Evolutionary conservation across 495 filamentous ascomycete genomes (phyloP).

Genomic region (Aspergillus mulundensis): DNA sequence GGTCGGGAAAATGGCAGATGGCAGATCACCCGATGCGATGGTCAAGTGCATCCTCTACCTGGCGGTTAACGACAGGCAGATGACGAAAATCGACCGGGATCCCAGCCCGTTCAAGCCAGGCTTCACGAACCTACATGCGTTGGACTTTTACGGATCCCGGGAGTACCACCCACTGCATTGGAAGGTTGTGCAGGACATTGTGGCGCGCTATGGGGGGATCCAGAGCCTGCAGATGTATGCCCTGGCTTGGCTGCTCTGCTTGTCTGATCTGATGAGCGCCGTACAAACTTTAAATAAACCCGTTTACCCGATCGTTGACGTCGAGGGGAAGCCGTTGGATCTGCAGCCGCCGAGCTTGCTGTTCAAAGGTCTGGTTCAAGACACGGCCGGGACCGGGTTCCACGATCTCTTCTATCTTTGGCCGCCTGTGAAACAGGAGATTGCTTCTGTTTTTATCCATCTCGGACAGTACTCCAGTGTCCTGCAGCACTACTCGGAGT

Average conservation of each 20-base stretch:
- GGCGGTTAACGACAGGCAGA: conserved; percentile 4
- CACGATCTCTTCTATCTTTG: neutral
- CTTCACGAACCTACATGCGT: neutral
- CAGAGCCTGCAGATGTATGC: conserved; percentile 3
- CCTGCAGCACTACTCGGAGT: neutral
- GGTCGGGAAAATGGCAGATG: neutral
- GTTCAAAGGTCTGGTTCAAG: neutral
- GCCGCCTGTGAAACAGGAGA: neutral
- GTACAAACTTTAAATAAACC: neutral
- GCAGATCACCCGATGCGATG: neutral
- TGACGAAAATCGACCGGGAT: neutral
- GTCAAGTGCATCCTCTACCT: conserved; percentile 12
- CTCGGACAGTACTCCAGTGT: neutral
- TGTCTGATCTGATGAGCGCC: conserved; percentile 4
- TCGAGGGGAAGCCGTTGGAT: neutral
- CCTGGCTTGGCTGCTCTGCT: conserved; percentile 6
- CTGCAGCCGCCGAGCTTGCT: conserved; percentile 1
- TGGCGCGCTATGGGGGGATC: conserved; percentile 8
- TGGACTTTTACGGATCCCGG: conserved; percentile 12
- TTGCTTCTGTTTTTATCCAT: neutral
- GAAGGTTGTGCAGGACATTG: conserved; percentile 1
- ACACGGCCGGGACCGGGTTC: neutral
- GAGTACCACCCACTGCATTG: conserved; percentile 10
- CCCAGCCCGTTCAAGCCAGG: conserved; percentile 7
- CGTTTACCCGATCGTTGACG: conserved; percentile 1